These are phyloP conservation scores for Pistacia atlantica DNA, from an alignment of 345 rosid species.

Conservation along the genomic window DNA sequence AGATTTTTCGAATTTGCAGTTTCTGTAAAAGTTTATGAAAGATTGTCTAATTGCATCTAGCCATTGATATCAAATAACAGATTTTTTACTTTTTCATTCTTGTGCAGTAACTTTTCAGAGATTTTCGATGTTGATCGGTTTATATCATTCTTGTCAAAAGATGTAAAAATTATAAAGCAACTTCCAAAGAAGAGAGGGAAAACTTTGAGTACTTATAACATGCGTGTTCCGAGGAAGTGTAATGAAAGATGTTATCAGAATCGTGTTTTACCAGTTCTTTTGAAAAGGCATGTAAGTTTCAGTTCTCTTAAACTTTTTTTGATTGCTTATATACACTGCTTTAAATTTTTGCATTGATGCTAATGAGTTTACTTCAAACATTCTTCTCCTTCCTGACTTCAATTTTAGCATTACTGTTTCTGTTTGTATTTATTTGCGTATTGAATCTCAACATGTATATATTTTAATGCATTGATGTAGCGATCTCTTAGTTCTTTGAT, in stretches of 20 bases:
- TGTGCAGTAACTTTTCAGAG: conserved; percentile 79
- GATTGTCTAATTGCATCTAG: neutral
- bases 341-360: neutral
- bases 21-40: neutral
- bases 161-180: conserved; percentile 82
- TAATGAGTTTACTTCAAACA: neutral
- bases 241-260: conserved; percentile 81
- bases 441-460: neutral
- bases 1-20: conserved; percentile 2
- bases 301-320: conserved; percentile 29
- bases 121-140: conserved; percentile 87
- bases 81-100: neutral
- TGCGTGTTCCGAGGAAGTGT: conserved; percentile 98
- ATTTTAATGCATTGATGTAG: conserved; percentile 5
- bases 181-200: conserved; percentile 75
- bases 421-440: neutral
- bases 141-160: conserved; percentile 75
- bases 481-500: neutral
- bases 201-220: conserved; percentile 53
- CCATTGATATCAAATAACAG: conserved; percentile 7
- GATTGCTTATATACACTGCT: neutral
- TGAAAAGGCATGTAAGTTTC: conserved; percentile 99
- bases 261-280: conserved; percentile 88
- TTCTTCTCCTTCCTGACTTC: neutral
- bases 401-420: neutral